Conservation (phyloP, 768 basidiomycete genomes). For the Auricularia auricula-judae region DNA sequence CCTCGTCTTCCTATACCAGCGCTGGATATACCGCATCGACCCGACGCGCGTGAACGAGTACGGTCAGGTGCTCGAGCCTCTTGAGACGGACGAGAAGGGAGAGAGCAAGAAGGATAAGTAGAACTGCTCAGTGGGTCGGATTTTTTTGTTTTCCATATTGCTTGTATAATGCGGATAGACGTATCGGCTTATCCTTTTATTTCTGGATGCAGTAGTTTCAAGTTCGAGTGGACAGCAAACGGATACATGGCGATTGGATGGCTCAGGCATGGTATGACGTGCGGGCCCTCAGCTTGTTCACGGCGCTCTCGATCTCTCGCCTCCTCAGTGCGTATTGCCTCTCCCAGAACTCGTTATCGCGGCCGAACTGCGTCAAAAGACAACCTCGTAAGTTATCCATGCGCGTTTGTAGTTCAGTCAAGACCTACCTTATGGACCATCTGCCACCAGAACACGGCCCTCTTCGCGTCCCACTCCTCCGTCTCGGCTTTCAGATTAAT, state of each 20-base stretch:
- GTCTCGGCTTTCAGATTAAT: no score
- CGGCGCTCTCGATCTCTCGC: neutral
- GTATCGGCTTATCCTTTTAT: neutral
- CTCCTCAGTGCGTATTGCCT: no score
- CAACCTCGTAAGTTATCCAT: no score
- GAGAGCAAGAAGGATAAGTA: constrained; percentile 15
- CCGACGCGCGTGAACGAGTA: constrained; percentile 93
- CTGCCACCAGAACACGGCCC: no score
- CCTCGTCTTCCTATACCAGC: constrained; percentile 84
- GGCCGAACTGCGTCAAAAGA: no score
- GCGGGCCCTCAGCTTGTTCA: neutral
- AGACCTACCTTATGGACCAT: no score
- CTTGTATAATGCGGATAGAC: neutral
- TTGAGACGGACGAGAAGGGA: constrained; percentile 4
- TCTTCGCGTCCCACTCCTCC: no score
- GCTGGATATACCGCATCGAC: constrained; percentile 97
- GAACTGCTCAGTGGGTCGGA: neutral
- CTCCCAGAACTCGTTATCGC: no score
- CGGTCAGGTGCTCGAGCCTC: constrained; percentile 50
- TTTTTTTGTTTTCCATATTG: neutral
- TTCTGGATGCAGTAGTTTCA: no score
- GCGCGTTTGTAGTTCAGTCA: no score
- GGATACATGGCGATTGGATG: no score
- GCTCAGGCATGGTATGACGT: neutral
- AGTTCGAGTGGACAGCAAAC: no score